A percentile compares a stretch with the other conserved stretches of the same genome.
These are phyloP conservation scores for Pyrus pyrifolia DNA, from an alignment of 306 rosid genomes.

Conservation along the genomic window DNA sequence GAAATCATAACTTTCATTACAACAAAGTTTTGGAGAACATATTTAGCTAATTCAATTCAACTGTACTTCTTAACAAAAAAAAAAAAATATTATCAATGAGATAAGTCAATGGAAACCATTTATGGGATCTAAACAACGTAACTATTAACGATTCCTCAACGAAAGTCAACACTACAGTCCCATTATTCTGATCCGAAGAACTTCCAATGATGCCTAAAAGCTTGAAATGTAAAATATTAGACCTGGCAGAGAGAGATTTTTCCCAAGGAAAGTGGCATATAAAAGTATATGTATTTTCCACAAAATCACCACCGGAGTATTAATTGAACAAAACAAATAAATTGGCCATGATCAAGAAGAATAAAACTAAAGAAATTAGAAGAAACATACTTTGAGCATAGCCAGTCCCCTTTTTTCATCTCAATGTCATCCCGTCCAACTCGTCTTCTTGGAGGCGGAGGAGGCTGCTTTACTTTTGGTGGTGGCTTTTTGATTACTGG, in stretches of 20 bases:
- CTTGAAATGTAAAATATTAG: neutral
- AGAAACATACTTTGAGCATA: conserved; percentile 83
- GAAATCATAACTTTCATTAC: neutral
- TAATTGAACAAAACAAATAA: neutral
- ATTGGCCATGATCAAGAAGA: conserved; percentile 8
- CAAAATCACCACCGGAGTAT: neutral
- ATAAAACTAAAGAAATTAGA: conserved; percentile 6
- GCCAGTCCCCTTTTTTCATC: conserved; percentile 99
- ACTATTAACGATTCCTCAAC: neutral
- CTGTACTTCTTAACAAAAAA: neutral
- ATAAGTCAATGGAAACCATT: conserved; percentile 1
- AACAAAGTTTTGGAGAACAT: neutral
- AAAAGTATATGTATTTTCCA: conserved; percentile 12
- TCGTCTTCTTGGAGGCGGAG: conserved; percentile 83
- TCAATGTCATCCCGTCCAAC: conserved; percentile 93
- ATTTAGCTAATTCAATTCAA: neutral
- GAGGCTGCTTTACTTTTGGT: conserved; percentile 91
- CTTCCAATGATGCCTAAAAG: neutral
- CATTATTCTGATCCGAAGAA: neutral
- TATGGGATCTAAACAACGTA: neutral
- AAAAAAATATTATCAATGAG: neutral
- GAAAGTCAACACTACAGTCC: neutral
- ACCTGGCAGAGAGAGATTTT: neutral
- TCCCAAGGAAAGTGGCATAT: neutral
- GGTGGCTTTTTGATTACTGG: conserved; percentile 73